phyloP scores from a whole-genome alignment of 164 flowering plant genomes.

The Pachysandra terminalis region DNA sequence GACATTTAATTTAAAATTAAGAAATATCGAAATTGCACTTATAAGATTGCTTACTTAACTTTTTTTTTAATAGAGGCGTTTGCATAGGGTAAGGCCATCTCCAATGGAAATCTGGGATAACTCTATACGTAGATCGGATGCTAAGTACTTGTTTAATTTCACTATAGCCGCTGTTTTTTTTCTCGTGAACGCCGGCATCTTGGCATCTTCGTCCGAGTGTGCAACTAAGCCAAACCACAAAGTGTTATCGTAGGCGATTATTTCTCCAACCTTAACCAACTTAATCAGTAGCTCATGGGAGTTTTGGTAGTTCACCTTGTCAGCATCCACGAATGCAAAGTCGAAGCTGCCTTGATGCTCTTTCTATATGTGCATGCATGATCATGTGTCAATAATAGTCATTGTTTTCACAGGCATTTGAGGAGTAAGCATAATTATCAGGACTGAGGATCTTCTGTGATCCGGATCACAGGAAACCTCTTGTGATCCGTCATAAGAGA shows the following conservation, averaged over 20 bases:
- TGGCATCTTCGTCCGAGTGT: constrained; percentile 22
- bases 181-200: constrained; percentile 13
- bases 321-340: constrained; percentile 28
- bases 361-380: too few species aligned
- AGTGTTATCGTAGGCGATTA: constrained; percentile 50
- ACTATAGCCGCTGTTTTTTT: not conserved
- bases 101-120: constrained; percentile 34
- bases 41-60: too few species aligned
- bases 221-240: constrained; percentile 52
- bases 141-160: constrained; percentile 33
- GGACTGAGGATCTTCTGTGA: too few species aligned
- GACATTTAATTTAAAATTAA: too few species aligned
- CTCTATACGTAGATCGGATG: constrained; percentile 39
- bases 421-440: too few species aligned
- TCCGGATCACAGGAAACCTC: too few species aligned
- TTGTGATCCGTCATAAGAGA: too few species aligned
- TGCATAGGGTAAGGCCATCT: constrained; percentile 57
- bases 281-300: constrained; percentile 45
- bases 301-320: constrained; percentile 35
- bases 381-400: too few species aligned
- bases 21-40: too few species aligned
- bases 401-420: too few species aligned
- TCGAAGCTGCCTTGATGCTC: too few species aligned
- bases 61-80: constrained; percentile 31
- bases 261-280: constrained; percentile 49